These are phyloP conservation scores for Pascua guehoae DNA, from an alignment of 1,284 basidiomycete genomes.

Conservation along the genomic window DNA sequence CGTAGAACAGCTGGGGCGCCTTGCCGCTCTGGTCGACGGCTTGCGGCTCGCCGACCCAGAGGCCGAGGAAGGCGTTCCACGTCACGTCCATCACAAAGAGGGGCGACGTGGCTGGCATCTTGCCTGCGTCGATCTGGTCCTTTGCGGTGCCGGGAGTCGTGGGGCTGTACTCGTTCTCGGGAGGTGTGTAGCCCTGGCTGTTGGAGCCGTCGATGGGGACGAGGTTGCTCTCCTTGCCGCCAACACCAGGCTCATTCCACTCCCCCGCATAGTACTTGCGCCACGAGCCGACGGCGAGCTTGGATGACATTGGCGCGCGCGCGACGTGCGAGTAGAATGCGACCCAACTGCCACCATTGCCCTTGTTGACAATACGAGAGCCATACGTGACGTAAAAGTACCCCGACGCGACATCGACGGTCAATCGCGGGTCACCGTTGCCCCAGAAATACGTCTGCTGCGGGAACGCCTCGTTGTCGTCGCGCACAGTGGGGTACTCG, in stretches of 20 bases:
- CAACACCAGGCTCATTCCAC: slow-evolving; percentile 13
- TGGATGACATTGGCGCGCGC: slow-evolving; percentile 7
- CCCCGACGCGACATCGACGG: slow-evolving; percentile 2
- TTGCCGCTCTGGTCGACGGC: slow-evolving; percentile 7
- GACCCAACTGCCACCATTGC: slow-evolving; percentile 8
- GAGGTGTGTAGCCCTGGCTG: slow-evolving; percentile 5
- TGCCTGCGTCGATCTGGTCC: slow-evolving; percentile 3
- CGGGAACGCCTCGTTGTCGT: slow-evolving; percentile 6
- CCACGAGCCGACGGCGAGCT: slow-evolving; percentile 9
- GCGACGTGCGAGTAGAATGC: slow-evolving; percentile 12
- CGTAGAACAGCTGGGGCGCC: slow-evolving; percentile 11
- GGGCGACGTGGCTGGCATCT: slow-evolving; percentile 2
- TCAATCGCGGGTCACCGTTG: slow-evolving; percentile 14
- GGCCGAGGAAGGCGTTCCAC: slow-evolving; percentile 14
- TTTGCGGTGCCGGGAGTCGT: not conserved
- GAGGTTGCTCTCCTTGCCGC: slow-evolving; percentile 11
- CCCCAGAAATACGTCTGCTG: slow-evolving; percentile 12
- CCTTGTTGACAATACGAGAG: slow-evolving; percentile 13
- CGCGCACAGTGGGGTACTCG: slow-evolving; percentile 8
- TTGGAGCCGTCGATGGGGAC: slow-evolving; percentile 1
- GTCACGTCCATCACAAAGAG: slow-evolving; percentile 17
- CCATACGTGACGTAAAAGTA: slow-evolving; percentile 17
- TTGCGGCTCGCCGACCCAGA: slow-evolving; percentile 14
- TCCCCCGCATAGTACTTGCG: slow-evolving; percentile 11
- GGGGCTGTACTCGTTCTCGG: slow-evolving; percentile 8